Evolutionary conservation across 1,284 basidiomycete genomes (phyloP).

Genomic region (Chiua sp.): DNA sequence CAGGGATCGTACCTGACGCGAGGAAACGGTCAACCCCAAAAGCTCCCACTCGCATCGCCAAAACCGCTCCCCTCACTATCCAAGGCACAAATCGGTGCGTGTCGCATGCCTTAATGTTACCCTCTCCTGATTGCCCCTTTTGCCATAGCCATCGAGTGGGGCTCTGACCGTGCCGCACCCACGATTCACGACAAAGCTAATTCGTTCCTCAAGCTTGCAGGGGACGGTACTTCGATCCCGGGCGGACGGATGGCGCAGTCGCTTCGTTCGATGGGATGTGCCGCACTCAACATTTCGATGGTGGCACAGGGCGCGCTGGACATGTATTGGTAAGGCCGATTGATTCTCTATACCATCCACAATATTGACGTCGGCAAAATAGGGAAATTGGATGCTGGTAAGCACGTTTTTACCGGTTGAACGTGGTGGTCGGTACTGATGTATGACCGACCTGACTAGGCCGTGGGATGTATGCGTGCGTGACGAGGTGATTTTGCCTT

Average conservation of each 20-base stretch:
- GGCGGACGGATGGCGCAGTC: slow-evolving; percentile 91
- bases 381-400: slow-evolving; percentile 93
- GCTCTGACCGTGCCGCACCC: slow-evolving; percentile 74
- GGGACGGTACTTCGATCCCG: slow-evolving; percentile 63
- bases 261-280: slow-evolving; percentile 83
- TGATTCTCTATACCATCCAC: neutral
- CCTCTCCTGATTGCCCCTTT: slow-evolving; percentile 2
- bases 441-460: slow-evolving; percentile 7
- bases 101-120: neutral
- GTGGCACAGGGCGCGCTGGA: slow-evolving; percentile 89
- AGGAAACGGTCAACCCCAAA: slow-evolving; percentile 57
- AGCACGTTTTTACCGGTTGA: slow-evolving; percentile 24
- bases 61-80: slow-evolving; percentile 77
- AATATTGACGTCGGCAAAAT: neutral
- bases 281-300: slow-evolving; percentile 83
- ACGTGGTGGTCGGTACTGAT: slow-evolving; percentile 9
- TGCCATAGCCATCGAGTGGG: slow-evolving; percentile 86
- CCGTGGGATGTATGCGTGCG: slow-evolving; percentile 90
- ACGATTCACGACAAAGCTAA: slow-evolving; percentile 70
- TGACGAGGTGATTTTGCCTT: slow-evolving; percentile 8
- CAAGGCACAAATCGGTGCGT: slow-evolving; percentile 76
- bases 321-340: slow-evolving; percentile 70
- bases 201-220: slow-evolving; percentile 81
- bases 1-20: slow-evolving; percentile 81
- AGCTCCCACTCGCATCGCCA: slow-evolving; percentile 71